Percentiles rank a stretch among this genome's conserved stretches.
Conservation (phyloP, 352 stramenopile species). For the Phytopythium montanum region DNA sequence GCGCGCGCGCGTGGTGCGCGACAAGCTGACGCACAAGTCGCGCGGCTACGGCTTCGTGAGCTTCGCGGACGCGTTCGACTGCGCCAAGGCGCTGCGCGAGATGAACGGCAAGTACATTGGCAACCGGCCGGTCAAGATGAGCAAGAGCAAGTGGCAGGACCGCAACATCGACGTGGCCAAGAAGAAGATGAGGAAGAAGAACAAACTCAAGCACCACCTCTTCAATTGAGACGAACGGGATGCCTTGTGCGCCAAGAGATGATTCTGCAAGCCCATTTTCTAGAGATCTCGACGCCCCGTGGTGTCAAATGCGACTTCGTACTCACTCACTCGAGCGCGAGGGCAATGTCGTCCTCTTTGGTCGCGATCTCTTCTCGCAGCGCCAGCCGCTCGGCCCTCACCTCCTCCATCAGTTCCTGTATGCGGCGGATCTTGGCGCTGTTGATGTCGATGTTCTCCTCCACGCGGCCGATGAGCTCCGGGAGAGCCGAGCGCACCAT, state of each 20-base stretch:
- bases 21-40: conserved; percentile 88
- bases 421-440: conserved; percentile 55
- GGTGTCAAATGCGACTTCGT: background rate
- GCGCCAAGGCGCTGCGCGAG: conserved; percentile 92
- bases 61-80: conserved; percentile 93
- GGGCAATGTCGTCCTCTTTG: conserved; percentile 57
- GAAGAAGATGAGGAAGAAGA: conserved; percentile 88
- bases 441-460: conserved; percentile 68
- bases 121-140: conserved; percentile 93
- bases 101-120: conserved; percentile 97
- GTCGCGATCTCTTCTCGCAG: conserved; percentile 57
- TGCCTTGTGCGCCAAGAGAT: background rate
- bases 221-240: conserved; percentile 36
- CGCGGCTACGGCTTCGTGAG: conserved; percentile 96
- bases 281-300: background rate
- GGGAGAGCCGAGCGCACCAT: conserved; percentile 56
- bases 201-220: conserved; percentile 69
- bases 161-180: conserved; percentile 89
- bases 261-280: background rate
- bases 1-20: conserved; percentile 70
- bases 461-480: conserved; percentile 40
- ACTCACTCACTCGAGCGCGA: conserved; percentile 27
- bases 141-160: conserved; percentile 95
- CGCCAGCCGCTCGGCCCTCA: conserved; percentile 39
- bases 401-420: conserved; percentile 48